A percentile compares a stretch with the other conserved stretches of the same genome.
Conservation (phyloP, 148 eudicot genomes). For the Amaranthus cruentus region DNA sequence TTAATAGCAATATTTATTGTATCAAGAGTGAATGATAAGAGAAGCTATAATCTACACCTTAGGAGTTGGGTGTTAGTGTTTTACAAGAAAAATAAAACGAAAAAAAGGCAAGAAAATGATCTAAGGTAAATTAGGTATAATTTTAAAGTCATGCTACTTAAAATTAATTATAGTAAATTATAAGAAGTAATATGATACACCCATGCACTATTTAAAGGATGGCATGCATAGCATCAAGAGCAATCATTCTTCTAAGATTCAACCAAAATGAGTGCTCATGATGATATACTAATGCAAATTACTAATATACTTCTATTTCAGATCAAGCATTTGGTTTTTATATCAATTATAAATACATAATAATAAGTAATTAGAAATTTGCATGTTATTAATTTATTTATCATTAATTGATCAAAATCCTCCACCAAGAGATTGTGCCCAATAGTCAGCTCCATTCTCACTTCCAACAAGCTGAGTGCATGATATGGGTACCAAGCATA, state of each 20-base stretch:
- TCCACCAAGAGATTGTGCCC: conserved; percentile 62
- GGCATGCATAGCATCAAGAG: conserved; percentile 38
- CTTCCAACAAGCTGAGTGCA: conserved; percentile 57
- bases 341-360: conserved; percentile 1
- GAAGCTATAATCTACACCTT: too few species aligned
- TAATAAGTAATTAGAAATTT: neutral
- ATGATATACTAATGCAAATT: conserved; percentile 35
- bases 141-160: neutral
- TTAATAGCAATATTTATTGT: too few species aligned
- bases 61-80: too few species aligned
- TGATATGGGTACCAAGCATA: conserved; percentile 71
- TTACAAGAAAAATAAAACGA: too few species aligned
- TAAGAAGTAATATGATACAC: neutral
- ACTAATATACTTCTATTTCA: conserved; percentile 10
- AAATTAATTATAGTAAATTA: neutral
- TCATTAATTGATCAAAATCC: conserved; percentile 33
- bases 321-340: conserved; percentile 4
- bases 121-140: too few species aligned
- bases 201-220: conserved; percentile 1
- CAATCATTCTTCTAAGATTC: conserved; percentile 33
- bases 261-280: conserved; percentile 41
- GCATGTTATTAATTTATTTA: too few species aligned
- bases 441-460: conserved; percentile 69
- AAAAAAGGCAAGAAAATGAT: too few species aligned
- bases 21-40: too few species aligned